Evolutionary conservation across 192 early-diverging fungal genomes (phyloP).

Genomic region (Backusella sp.): DNA sequence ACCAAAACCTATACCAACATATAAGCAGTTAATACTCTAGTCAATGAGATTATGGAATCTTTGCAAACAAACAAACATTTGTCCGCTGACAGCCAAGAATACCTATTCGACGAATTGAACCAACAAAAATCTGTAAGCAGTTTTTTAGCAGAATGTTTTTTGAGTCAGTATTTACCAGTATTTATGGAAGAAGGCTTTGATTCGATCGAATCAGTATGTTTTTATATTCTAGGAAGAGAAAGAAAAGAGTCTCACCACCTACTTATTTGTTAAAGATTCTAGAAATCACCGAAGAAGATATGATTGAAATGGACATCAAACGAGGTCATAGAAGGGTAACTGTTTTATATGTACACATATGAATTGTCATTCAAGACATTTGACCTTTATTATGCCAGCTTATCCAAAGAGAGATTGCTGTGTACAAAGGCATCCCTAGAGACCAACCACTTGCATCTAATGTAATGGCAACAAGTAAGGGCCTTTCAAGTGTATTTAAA

Average conservation of each 20-base stretch:
- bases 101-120: not conserved
- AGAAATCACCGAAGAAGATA: slow-evolving; percentile 32
- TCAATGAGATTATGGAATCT: not conserved
- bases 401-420: slow-evolving; percentile 32
- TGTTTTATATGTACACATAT: not conserved
- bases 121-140: not conserved
- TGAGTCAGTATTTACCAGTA: slow-evolving; percentile 10
- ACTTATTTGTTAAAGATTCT: slow-evolving; percentile 14
- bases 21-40: not conserved
- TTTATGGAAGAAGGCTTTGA: slow-evolving; percentile 27
- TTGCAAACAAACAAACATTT: not conserved
- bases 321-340: slow-evolving; percentile 37
- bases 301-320: slow-evolving; percentile 31
- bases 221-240: not conserved
- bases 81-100: not conserved
- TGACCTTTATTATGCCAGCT: slow-evolving; percentile 6
- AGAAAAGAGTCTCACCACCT: not conserved
- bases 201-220: slow-evolving; percentile 15
- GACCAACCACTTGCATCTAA: slow-evolving; percentile 19
- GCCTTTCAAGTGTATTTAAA: not conserved
- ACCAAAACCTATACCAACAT: not conserved
- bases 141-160: not conserved
- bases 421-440: slow-evolving; percentile 25
- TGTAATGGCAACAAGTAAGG: slow-evolving; percentile 6
- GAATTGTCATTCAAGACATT: not conserved